A percentile compares a stretch with the other conserved stretches of the same genome.
phyloP scores from a whole-genome alignment of 352 stramenopile genomes.

The Phytophthora boehmeriae region DNA sequence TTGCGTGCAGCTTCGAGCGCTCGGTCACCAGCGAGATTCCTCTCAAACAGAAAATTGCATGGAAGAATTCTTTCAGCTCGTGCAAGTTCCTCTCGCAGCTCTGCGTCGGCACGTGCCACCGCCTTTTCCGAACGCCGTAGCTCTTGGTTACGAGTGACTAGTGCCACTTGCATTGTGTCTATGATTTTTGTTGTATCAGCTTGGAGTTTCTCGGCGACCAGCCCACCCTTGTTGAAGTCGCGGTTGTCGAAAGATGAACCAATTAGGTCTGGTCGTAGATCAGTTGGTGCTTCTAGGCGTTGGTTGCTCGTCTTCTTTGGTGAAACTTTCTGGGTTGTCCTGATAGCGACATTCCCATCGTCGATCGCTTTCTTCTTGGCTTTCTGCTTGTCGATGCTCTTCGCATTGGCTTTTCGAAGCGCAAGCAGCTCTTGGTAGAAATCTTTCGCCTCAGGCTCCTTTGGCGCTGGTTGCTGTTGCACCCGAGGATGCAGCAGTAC shows the following conservation, averaged over 20 bases:
- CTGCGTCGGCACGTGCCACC: slow-evolving; percentile 24
- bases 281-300: background rate
- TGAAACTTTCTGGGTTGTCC: background rate
- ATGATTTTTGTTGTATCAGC: slow-evolving; percentile 2
- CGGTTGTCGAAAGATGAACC: slow-evolving; percentile 9
- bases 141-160: slow-evolving; percentile 27
- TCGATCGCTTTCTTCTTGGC: background rate
- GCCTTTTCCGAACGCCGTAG: slow-evolving; percentile 25
- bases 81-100: slow-evolving; percentile 36
- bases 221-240: slow-evolving; percentile 4
- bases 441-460: slow-evolving; percentile 33
- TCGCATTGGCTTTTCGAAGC: slow-evolving; percentile 31
- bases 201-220: slow-evolving; percentile 9
- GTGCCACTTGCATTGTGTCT: slow-evolving; percentile 30
- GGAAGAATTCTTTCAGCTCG: slow-evolving; percentile 47
- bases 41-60: slow-evolving; percentile 64
- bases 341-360: background rate
- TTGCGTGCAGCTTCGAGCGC: slow-evolving; percentile 47
- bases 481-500: slow-evolving; percentile 40
- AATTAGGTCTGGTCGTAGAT: slow-evolving; percentile 3
- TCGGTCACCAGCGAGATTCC: slow-evolving; percentile 50
- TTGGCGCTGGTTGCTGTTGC: background rate
- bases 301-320: slow-evolving; percentile 17
- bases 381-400: slow-evolving; percentile 17
- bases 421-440: slow-evolving; percentile 50